Evolutionary conservation across 768 basidiomycete genomes (phyloP).

Genomic region (Leucosporidium yakuticum): DNA sequence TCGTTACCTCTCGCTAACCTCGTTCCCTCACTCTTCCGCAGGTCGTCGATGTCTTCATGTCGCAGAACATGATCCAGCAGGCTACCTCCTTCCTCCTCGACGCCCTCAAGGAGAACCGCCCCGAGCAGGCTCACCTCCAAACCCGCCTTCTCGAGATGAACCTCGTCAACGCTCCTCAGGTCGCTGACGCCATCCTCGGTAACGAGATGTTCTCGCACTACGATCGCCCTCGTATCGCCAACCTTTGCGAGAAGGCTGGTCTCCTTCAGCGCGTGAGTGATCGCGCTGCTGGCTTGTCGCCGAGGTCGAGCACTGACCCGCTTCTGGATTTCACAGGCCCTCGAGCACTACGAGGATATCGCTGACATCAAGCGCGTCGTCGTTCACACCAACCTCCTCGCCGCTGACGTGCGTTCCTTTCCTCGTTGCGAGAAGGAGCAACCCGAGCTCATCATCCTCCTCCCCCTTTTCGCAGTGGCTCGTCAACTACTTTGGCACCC

Average conservation of each 20-base stretch:
- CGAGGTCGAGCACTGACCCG: neutral
- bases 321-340: constrained; percentile 54
- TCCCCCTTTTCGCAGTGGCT: constrained; percentile 62
- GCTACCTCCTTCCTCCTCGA: constrained; percentile 97
- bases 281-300: neutral
- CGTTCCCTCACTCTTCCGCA: constrained; percentile 41
- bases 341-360: constrained; percentile 96
- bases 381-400: constrained; percentile 79
- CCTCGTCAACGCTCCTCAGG: constrained; percentile 91
- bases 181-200: constrained; percentile 95
- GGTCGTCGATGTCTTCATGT: constrained; percentile 99
- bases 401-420: constrained; percentile 62
- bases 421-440: neutral
- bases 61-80: constrained; percentile 98
- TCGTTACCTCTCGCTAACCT: constrained; percentile 12
- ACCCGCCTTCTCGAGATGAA: constrained; percentile 98
- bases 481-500: constrained; percentile 89
- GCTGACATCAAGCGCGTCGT: constrained; percentile 98
- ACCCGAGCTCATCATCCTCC: constrained; percentile 16
- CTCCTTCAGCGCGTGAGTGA: constrained; percentile 74
- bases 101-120: constrained; percentile 95
- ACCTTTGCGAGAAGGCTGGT: constrained; percentile 97
- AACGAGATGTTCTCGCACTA: constrained; percentile 99
- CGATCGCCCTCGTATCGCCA: constrained; percentile 91
- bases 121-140: constrained; percentile 91